These are phyloP conservation scores for Alternaria incomplexa DNA, from an alignment of 2,329 filamentous ascomycete genomes.

Conservation along the genomic window DNA sequence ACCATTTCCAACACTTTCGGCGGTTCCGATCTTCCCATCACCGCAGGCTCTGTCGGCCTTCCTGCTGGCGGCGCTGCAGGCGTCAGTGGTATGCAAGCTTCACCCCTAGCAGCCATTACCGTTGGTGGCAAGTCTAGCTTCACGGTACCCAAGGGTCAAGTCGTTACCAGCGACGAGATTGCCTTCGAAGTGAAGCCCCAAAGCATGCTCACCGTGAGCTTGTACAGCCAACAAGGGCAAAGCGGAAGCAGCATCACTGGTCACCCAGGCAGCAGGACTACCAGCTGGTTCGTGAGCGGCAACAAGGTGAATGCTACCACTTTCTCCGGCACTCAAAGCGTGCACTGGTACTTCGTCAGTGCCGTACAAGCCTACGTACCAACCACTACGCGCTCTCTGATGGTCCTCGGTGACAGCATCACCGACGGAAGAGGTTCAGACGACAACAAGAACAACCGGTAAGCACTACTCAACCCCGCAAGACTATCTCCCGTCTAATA, in stretches of 20 bases:
- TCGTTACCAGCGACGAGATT: slow-evolving; percentile 66
- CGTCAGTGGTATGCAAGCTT: slow-evolving; percentile 61
- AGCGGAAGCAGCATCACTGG: slow-evolving; percentile 63
- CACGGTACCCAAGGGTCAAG: slow-evolving; percentile 60
- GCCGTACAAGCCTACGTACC: slow-evolving; percentile 62
- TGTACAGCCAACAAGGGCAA: slow-evolving; percentile 66
- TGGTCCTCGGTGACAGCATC: slow-evolving; percentile 69
- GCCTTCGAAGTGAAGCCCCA: slow-evolving; percentile 58
- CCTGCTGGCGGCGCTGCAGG: slow-evolving; percentile 62
- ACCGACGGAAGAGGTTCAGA: slow-evolving; percentile 66
- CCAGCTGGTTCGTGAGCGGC: slow-evolving; percentile 55
- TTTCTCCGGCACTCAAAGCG: slow-evolving; percentile 25
- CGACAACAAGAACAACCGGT: slow-evolving; percentile 21
- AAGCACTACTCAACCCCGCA: slow-evolving; percentile 40
- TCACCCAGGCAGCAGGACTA: slow-evolving; percentile 70
- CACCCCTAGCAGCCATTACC: slow-evolving; percentile 64
- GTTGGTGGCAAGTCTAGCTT: slow-evolving; percentile 62
- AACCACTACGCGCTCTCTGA: slow-evolving; percentile 52
- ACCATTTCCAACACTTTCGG: slow-evolving; percentile 72
- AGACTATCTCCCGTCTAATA: slow-evolving; percentile 21
- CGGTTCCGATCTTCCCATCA: slow-evolving; percentile 64
- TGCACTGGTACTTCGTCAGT: slow-evolving; percentile 60
- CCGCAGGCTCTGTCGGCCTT: slow-evolving; percentile 63
- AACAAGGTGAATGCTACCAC: slow-evolving; percentile 44
- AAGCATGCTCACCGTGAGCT: slow-evolving; percentile 62